phyloP scores from a whole-genome alignment of 495 filamentous ascomycete species.

The Aspergillus sclerotiicarbonarius region DNA sequence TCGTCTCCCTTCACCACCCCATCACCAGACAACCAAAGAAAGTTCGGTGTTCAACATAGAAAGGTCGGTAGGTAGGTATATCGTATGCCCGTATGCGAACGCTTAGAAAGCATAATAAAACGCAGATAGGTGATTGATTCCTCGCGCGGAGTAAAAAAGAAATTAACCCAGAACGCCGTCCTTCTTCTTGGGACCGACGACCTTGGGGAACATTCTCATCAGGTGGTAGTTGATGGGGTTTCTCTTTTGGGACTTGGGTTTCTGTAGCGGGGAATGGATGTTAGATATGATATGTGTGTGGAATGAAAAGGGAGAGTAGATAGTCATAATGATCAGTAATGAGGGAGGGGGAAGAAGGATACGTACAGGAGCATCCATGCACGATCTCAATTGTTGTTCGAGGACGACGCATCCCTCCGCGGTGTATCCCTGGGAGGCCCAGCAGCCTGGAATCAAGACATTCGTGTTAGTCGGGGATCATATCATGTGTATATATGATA shows the following conservation, averaged over 20 bases:
- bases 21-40: no score
- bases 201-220: conserved; percentile 77
- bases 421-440: conserved; percentile 82
- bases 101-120: not conserved
- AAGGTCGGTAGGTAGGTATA: no score
- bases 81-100: no score
- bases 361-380: conserved; percentile 84
- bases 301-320: not conserved
- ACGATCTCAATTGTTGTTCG: conserved; percentile 78
- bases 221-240: conserved; percentile 97
- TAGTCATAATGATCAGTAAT: not conserved
- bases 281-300: not conserved
- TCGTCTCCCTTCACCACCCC: no score
- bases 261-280: conserved; percentile 39
- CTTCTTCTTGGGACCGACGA: conserved; percentile 71
- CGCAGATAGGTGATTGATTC: not conserved
- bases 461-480: conserved; percentile 3
- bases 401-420: conserved; percentile 72
- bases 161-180: conserved; percentile 34
- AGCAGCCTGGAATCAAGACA: conserved; percentile 64
- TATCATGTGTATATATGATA: no score
- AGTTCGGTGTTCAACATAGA: no score
- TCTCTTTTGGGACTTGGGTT: conserved; percentile 61
- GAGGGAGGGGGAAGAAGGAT: not conserved
- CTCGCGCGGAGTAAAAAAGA: not conserved